Conservation (phyloP, 2,329 filamentous ascomycete species). For the Alternaria angustiovoidea region DNA sequence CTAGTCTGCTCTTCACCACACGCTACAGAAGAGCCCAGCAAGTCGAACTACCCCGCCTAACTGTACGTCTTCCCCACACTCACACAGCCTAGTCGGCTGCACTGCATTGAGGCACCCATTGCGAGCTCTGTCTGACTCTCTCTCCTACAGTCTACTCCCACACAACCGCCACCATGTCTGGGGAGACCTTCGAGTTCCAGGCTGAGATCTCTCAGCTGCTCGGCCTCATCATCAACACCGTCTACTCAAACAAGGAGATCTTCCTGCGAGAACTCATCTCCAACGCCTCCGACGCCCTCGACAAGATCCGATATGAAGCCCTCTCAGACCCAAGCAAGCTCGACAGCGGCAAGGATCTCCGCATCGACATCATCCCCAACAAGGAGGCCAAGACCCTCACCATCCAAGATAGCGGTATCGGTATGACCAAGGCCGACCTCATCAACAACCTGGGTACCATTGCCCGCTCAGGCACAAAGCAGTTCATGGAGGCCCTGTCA, state of each 20-base stretch:
- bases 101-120: slow-evolving; percentile 5
- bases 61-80: slow-evolving; percentile 24
- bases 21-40: slow-evolving; percentile 31
- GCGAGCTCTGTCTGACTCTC: no score
- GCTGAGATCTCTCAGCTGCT: slow-evolving; percentile 99
- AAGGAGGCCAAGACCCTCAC: slow-evolving; percentile 98
- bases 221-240: slow-evolving; percentile 99
- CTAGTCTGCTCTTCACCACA: slow-evolving; percentile 30
- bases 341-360: slow-evolving; percentile 95
- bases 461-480: slow-evolving; percentile 98
- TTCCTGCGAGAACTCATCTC: slow-evolving; percentile 98
- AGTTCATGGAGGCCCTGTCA: slow-evolving; percentile 99
- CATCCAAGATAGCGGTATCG: slow-evolving; percentile 97
- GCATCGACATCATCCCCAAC: slow-evolving; percentile 98
- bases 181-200: slow-evolving; percentile 99
- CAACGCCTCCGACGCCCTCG: slow-evolving; percentile 97
- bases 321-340: slow-evolving; percentile 97
- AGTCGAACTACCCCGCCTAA: slow-evolving; percentile 31
- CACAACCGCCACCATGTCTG: slow-evolving; percentile 70
- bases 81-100: slow-evolving; percentile 18
- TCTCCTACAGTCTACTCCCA: slow-evolving; percentile 23
- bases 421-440: slow-evolving; percentile 99
- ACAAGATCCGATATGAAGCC: slow-evolving; percentile 99
- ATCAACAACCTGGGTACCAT: slow-evolving; percentile 99
- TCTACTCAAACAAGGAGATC: slow-evolving; percentile 99